A percentile compares a stretch with the other conserved stretches of the same genome.
Evolutionary conservation across 208 protist species (phyloP).

Genomic region (Wallacemonas collosoma): DNA sequence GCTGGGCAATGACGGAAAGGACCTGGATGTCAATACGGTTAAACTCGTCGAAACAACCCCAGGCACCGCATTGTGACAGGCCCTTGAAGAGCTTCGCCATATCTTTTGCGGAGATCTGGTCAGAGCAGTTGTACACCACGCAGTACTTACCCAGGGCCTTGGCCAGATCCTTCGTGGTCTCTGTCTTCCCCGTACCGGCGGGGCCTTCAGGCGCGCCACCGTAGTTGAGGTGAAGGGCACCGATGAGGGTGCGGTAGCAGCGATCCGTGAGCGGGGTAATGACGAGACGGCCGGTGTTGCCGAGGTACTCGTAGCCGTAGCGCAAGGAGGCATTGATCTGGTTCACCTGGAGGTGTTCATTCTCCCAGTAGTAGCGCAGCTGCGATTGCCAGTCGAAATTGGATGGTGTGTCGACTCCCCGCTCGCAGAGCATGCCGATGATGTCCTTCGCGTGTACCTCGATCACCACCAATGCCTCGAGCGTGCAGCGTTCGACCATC

Average conservation of each 20-base stretch:
- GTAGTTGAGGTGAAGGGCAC: constrained; percentile 96
- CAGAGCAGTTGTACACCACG: constrained; percentile 99
- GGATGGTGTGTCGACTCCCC: constrained; percentile 88
- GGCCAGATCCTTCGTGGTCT: constrained; percentile 98
- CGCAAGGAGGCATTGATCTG: constrained; percentile 93
- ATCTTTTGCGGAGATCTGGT: constrained; percentile 95
- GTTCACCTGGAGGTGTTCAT: constrained; percentile 81
- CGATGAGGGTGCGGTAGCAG: constrained; percentile 96
- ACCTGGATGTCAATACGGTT: constrained; percentile 98
- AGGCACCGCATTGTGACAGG: constrained; percentile 92
- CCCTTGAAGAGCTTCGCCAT: constrained; percentile 98
- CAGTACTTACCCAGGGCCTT: constrained; percentile 96
- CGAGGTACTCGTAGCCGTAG: constrained; percentile 98
- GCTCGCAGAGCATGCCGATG: constrained; percentile 88
- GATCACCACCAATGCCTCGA: constrained; percentile 94
- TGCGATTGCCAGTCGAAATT: constrained; percentile 97
- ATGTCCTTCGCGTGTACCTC: constrained; percentile 96
- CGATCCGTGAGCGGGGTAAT: constrained; percentile 97
- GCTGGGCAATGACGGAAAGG: constrained; percentile 98
- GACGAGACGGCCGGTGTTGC: constrained; percentile 95
- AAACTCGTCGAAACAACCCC: constrained; percentile 98
- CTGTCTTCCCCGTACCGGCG: constrained; percentile 98
- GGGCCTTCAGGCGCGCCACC: constrained; percentile 97
- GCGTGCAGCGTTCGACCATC: constrained; percentile 85
- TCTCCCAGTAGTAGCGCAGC: constrained; percentile 97